phyloP scores from a whole-genome alignment of 495 filamentous ascomycete species.

The Penicillium mononematosum region DNA sequence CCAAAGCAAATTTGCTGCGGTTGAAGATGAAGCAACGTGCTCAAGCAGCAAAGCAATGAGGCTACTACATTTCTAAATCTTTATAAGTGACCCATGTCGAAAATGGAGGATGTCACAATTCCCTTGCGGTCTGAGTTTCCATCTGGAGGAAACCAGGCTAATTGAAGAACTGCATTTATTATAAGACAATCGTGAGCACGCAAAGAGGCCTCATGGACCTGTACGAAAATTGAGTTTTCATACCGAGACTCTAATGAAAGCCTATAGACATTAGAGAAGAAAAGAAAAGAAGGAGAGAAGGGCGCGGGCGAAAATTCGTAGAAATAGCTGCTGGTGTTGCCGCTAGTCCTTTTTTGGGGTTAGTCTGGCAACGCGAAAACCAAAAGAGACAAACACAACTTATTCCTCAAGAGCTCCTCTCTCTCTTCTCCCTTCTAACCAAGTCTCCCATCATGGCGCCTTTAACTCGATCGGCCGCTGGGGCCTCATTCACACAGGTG shows the following conservation, averaged over 20 bases:
- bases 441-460: conserved; percentile 28
- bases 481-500: conserved; percentile 21
- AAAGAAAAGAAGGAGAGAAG: conserved; percentile 54
- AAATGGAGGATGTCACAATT: conserved; percentile 46
- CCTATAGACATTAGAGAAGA: conserved; percentile 82
- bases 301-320: conserved; percentile 21
- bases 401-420: conserved; percentile 16
- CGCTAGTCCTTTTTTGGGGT: conserved; percentile 33
- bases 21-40: conserved; percentile 86
- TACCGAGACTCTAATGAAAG: conserved; percentile 99
- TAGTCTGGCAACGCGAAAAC: conserved; percentile 39
- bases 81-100: conserved; percentile 8
- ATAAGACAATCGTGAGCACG: conserved; percentile 99
- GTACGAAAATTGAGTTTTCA: conserved; percentile 93
- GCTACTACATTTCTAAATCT: conserved; percentile 3
- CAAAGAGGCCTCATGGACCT: conserved; percentile 80
- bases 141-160: conserved; percentile 58
- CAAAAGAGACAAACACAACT: conserved; percentile 37
- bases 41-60: conserved; percentile 33
- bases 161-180: conserved; percentile 69
- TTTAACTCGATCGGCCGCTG: conserved; percentile 28
- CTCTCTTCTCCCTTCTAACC: conserved; percentile 9
- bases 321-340: conserved; percentile 28
- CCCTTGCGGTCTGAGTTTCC: conserved; percentile 53
- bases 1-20: conserved; percentile 72